Evolutionary conservation across 768 basidiomycete genomes (phyloP).

Genomic region (Lactifluus volemus): DNA sequence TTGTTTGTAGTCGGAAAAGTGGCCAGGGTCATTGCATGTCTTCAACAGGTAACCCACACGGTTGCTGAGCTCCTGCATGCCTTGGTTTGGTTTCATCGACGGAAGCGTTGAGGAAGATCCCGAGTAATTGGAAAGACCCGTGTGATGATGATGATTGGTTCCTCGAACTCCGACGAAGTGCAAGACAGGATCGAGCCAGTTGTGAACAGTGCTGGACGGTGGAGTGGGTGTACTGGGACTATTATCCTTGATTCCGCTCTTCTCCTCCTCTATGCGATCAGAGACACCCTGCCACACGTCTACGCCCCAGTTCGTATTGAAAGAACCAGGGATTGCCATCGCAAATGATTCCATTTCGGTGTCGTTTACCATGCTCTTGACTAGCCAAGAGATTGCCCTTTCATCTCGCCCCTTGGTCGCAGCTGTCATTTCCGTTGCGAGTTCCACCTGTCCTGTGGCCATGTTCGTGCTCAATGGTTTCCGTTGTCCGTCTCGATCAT

Average conservation of each 20-base stretch:
- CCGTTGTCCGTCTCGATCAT: background rate
- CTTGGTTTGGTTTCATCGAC: background rate
- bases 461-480: conserved; percentile 2
- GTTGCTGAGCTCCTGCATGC: background rate
- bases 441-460: background rate
- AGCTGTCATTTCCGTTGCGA: conserved; percentile 2
- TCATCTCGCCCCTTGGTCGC: background rate
- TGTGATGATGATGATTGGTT: too few species aligned
- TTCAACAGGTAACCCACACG: background rate
- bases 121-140: background rate
- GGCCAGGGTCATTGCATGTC: conserved; percentile 1
- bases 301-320: background rate
- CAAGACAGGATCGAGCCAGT: background rate
- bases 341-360: conserved; percentile 1
- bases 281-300: background rate
- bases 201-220: too few species aligned
- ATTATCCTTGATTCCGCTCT: too few species aligned
- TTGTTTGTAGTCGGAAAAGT: background rate
- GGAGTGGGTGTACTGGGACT: background rate
- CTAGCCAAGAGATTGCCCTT: background rate
- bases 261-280: background rate
- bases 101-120: background rate
- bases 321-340: background rate
- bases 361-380: background rate
- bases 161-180: too few species aligned